Percentiles rank a stretch among this genome's conserved stretches.
These are phyloP conservation scores for Cryptosporidium ubiquitum DNA, from an alignment of 169 alveolate genomes.

Conservation along the genomic window DNA sequence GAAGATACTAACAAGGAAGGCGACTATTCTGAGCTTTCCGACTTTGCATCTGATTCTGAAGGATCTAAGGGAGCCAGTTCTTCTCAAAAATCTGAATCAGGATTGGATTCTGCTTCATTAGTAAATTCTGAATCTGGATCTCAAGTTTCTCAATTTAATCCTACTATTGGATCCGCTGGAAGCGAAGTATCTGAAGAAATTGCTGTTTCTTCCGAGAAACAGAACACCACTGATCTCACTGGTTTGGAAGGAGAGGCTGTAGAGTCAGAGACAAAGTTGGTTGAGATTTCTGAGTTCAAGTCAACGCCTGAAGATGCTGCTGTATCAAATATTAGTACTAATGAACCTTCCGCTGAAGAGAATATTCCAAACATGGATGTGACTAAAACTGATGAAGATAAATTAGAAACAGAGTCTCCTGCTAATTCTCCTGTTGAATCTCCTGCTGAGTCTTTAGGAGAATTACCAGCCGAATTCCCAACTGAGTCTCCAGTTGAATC, in stretches of 20 bases:
- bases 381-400: neutral
- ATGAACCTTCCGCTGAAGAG: neutral
- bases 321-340: neutral
- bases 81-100: neutral
- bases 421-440: neutral
- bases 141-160: neutral
- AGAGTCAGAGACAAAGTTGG: neutral
- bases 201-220: neutral
- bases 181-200: neutral
- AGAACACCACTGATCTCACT: too few species aligned
- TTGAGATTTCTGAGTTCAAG: neutral
- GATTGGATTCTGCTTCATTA: neutral
- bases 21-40: conserved; percentile 26
- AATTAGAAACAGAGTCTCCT: neutral
- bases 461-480: neutral
- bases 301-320: neutral
- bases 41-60: conserved; percentile 52
- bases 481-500: neutral
- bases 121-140: neutral
- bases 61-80: conserved; percentile 25
- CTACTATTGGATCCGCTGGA: neutral
- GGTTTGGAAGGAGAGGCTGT: neutral
- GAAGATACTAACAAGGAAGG: neutral
- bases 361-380: neutral
- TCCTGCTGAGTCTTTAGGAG: too few species aligned